Conservation (phyloP, 768 basidiomycete genomes). For the Leccinum variicolor region DNA sequence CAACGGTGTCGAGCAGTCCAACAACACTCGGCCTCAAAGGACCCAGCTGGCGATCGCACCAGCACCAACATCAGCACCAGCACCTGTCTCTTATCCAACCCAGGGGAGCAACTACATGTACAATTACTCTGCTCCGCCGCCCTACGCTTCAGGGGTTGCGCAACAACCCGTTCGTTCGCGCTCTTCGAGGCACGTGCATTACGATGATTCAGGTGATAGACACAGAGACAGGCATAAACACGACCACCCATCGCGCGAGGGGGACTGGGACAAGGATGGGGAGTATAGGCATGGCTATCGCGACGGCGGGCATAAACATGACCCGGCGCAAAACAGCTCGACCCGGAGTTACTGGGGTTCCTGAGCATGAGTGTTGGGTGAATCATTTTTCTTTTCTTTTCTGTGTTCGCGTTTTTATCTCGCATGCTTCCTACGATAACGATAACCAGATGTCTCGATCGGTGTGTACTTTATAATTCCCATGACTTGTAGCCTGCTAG, state of each 20-base stretch:
- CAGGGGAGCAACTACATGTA: not conserved
- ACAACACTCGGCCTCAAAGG: slow-evolving; percentile 8
- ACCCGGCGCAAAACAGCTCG: slow-evolving; percentile 3
- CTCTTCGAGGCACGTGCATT: slow-evolving; percentile 17
- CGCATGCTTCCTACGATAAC: slow-evolving; percentile 3
- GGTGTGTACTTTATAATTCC: not conserved
- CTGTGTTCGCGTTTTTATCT: not conserved
- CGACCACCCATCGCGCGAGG: slow-evolving; percentile 4
- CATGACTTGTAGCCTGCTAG: not conserved
- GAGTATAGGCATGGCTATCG: slow-evolving; percentile 4
- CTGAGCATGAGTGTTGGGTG: not conserved
- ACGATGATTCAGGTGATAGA: slow-evolving; percentile 9
- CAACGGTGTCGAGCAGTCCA: slow-evolving; percentile 56
- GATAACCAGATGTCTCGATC: not conserved
- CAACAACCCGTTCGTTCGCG: slow-evolving; percentile 15
- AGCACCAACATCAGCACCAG: not conserved
- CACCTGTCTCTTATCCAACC: not conserved
- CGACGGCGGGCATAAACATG: slow-evolving; percentile 3
- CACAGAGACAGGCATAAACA: slow-evolving; percentile 15
- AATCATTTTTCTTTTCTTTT: not conserved
- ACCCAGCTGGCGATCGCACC: slow-evolving; percentile 9
- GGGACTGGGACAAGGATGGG: slow-evolving; percentile 6
- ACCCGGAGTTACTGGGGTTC: slow-evolving; percentile 13
- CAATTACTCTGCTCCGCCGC: slow-evolving; percentile 11
- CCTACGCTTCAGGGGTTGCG: slow-evolving; percentile 20